phyloP scores from a whole-genome alignment of 78 protist species.

The Speleostelium caveatum region DNA sequence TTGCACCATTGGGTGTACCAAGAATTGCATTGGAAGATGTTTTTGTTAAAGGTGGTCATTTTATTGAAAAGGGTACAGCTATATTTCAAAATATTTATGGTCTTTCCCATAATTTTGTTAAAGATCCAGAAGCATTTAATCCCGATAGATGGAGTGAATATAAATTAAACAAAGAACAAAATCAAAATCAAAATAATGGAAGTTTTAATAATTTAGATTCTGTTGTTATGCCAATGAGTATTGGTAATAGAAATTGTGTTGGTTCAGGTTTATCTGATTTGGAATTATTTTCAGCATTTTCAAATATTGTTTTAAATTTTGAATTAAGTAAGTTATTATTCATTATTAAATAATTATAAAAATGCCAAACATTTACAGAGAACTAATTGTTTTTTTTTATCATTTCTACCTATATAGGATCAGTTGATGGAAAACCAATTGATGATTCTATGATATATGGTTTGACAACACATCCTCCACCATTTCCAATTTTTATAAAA shows the following conservation, averaged over 20 bases:
- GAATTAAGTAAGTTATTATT: too few species aligned
- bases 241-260: conserved; percentile 12
- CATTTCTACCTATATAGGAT: too few species aligned
- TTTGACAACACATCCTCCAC: too few species aligned
- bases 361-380: too few species aligned
- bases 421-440: too few species aligned
- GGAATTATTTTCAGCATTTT: too few species aligned
- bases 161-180: background rate
- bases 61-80: conserved; percentile 20
- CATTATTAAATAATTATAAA: too few species aligned
- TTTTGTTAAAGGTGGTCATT: background rate
- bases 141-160: conserved; percentile 57
- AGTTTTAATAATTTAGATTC: background rate
- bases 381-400: too few species aligned
- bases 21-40: conserved; percentile 8
- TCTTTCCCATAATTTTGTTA: background rate
- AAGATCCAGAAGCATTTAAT: conserved; percentile 15
- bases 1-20: conserved; percentile 29
- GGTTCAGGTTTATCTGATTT: background rate
- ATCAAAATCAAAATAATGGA: too few species aligned
- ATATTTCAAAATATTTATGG: conserved; percentile 24
- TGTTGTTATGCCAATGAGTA: background rate
- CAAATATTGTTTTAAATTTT: too few species aligned
- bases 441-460: too few species aligned
- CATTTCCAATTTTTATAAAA: too few species aligned